Evolutionary conservation across 2,329 filamentous ascomycete genomes (phyloP).

Genomic region (Claviceps sp.): DNA sequence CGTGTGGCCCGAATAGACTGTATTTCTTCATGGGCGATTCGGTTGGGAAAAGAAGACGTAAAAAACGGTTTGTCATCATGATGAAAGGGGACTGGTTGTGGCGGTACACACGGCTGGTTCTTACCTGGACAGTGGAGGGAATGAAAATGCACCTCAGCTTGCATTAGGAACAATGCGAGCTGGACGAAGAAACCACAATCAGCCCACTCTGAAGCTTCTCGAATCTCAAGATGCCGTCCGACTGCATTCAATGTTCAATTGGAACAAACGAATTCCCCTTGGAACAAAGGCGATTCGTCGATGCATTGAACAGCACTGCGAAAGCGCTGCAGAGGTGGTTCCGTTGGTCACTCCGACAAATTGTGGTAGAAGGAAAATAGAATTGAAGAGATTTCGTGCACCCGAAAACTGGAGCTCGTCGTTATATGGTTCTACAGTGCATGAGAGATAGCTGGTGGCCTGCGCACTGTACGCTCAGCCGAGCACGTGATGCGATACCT

Average conservation of each 20-base stretch:
- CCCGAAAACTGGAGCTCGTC: conserved; percentile 2
- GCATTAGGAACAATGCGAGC: too few relatives aligned
- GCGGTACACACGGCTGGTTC: not conserved
- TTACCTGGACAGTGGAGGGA: not conserved
- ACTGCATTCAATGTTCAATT: too few relatives aligned
- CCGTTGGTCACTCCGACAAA: too few relatives aligned
- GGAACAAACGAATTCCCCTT: too few relatives aligned
- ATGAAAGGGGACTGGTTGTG: conserved; percentile 9
- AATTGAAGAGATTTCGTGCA: fast-evolving
- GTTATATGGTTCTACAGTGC: conserved; percentile 22
- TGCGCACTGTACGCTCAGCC: conserved; percentile 10
- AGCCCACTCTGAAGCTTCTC: too few relatives aligned
- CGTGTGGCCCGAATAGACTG: conserved; percentile 52
- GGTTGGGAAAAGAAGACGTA: conserved; percentile 77
- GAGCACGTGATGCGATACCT: conserved; percentile 13
- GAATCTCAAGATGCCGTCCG: too few relatives aligned
- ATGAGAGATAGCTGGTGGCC: conserved; percentile 13
- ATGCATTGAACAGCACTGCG: too few relatives aligned
- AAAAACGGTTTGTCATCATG: conserved; percentile 56
- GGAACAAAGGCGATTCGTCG: too few relatives aligned
- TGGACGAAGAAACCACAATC: too few relatives aligned
- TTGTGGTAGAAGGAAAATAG: too few relatives aligned
- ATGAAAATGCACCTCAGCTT: not conserved
- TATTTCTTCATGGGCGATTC: conserved; percentile 78
- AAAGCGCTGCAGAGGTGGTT: too few relatives aligned